Evolutionary conservation across 768 basidiomycete genomes (phyloP), one percentile per base, ranked within the genome.

Genomic region (Boletus rex-veris): DNA sequence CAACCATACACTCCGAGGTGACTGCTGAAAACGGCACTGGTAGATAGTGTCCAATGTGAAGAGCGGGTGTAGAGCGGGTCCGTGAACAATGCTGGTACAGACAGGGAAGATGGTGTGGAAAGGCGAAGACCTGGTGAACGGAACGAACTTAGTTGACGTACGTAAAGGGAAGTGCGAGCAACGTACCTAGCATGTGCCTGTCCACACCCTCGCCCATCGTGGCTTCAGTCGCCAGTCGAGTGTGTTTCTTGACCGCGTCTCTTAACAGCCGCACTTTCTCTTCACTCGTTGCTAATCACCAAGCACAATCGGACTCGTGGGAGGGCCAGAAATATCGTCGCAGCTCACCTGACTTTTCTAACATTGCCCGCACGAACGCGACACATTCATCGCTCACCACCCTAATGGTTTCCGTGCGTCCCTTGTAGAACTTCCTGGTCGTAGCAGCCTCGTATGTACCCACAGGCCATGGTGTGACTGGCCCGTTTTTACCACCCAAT

Each of bases 371-470:
- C n/a, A 83, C 85, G 80, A 88, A 98, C 12, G 78, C 80, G 62
- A 90, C 89, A 33, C 83, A 81, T 71, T 95, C 88, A 43, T 74
- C 75, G 12, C 82, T 86, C 14, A 92, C 86, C 46, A 92, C 86
- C 6, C 95, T 79, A 54, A 98, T 92, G n/a, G 91, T 86, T 73
- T 98, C 95, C 24, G 95, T 98, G 44, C 95, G 80, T 14, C 95
- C 95, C 65, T 93, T 90, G 71, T 80, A 79, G 71, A 89, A 97
- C 67, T 80, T 83, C 31, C 95, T 79, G n/a, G 92, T 94, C 56
- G 90, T 86, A 33, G 93, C 93, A 52, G 92, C 88, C 72, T 98
- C 95, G 67, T 98, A 98, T n/a, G 92, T 93, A 5, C 82, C 90
- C 3, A 90, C 92, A 28, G 75, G 74, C 74, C 77, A 75, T 36